Base-by-base conservation (phyloP, 305 asterid species). In the Rubia tinctorum region DNA sequence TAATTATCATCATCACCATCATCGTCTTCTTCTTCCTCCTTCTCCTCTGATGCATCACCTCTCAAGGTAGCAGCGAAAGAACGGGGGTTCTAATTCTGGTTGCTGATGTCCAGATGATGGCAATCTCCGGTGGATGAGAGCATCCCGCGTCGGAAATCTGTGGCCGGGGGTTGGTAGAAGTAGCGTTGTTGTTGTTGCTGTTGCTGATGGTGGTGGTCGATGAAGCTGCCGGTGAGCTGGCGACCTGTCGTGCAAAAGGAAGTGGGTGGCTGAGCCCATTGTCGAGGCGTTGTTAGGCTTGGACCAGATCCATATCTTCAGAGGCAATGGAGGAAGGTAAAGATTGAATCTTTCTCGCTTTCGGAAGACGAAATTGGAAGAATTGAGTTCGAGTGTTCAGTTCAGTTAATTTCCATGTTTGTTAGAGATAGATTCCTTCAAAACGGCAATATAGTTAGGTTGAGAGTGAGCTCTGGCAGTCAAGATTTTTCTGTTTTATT, bases 131-230 rank as follows among this genome's bases (percentile, higher is more conserved):
- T 73, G 66, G 83, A 8, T 44, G 76, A 71, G 74, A 75, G 73
- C 45, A 71, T 73, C 10, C 74, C 25, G 9, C 79, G 73, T 56
- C 83, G 84, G 78, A 80, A 78, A 49, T 83, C 80, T 42, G 71
- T 37, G 53, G 69, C 59, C 58, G 34, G 44, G 17, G 84, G 82
- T 47, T 74, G 90, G 62, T 81, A 76, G 56, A 72, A 80, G 80
- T 83, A 89, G 77, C 78, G 86, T 77, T 45, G 53, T 49, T 47
- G 17, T 4, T 47, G 55, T 2, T 49, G 56, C 60, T 82, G 87
- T 72, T 76, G 91, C 80, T 81, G 86, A 68, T 77, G 91, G 80
- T 86, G 89, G 83, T 86, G 88, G 77, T 87, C 91, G 37, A 85
- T 77, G 85, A 89, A 88, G 81, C 88, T 79, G 42, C 90, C 82